These are phyloP conservation scores for Tricholoma matsutake DNA, from an alignment of 768 basidiomycete genomes.

Conservation along the genomic window DNA sequence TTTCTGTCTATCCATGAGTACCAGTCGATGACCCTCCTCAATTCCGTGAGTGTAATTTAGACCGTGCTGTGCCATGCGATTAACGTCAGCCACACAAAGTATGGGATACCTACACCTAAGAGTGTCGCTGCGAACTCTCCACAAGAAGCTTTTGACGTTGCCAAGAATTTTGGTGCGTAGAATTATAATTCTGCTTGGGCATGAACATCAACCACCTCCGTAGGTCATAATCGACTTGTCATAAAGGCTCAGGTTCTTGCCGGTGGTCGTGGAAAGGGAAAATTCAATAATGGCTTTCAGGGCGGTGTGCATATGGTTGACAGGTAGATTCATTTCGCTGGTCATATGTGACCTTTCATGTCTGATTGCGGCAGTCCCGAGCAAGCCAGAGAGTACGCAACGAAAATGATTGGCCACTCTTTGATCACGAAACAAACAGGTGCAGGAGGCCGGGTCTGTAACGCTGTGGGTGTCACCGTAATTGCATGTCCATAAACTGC, in stretches of 20 bases:
- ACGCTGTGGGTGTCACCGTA: conserved; percentile 63
- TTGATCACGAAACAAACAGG: conserved; percentile 99
- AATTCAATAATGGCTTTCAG: conserved; percentile 93
- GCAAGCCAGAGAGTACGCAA: conserved; percentile 83
- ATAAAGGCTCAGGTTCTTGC: conserved; percentile 99
- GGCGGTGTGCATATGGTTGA: conserved; percentile 96
- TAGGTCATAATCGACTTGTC: conserved; percentile 78
- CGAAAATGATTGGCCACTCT: conserved; percentile 91
- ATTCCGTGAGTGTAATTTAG: conserved; percentile 63
- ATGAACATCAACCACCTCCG: conserved; percentile 6
- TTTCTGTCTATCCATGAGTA: conserved; percentile 97
- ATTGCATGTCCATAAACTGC: not conserved
- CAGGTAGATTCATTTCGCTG: conserved; percentile 47
- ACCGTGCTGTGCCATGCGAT: not conserved
- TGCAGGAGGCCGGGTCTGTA: conserved; percentile 87
- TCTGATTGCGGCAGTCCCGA: conserved; percentile 54
- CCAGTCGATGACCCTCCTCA: conserved; percentile 92
- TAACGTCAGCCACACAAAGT: conserved; percentile 44
- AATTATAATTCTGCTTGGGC: conserved; percentile 6
- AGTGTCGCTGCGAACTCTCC: conserved; percentile 84
- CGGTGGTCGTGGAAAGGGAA: conserved; percentile 97
- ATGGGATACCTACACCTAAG: conserved; percentile 94
- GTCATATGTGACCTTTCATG: not conserved
- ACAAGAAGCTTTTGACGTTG: conserved; percentile 86
- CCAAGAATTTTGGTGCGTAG: conserved; percentile 77